Percentiles rank a stretch among this genome's conserved stretches.
phyloP scores from a whole-genome alignment of 441 rosid species.

The Cnidoscolus chayamansa region DNA sequence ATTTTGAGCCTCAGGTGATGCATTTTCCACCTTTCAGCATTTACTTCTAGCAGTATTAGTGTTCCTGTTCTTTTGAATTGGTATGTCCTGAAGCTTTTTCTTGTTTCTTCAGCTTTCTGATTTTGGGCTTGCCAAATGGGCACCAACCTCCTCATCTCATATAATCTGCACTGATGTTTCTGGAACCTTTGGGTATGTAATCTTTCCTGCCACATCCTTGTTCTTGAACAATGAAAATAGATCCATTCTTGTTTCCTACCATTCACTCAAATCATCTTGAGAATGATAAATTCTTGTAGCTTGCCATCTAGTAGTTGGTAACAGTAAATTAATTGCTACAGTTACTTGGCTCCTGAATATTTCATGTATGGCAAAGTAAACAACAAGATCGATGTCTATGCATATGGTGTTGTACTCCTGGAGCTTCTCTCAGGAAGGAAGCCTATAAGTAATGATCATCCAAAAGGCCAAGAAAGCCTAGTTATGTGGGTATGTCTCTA shows the following conservation, averaged over 20 bases:
- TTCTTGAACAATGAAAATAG: neutral
- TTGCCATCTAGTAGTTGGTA: neutral
- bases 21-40: neutral
- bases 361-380: slow-evolving; percentile 86
- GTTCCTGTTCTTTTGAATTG: slow-evolving; percentile 15
- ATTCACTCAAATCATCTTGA: slow-evolving; percentile 11
- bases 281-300: neutral
- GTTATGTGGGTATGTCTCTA: slow-evolving; percentile 81
- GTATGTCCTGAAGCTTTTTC: neutral
- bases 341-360: slow-evolving; percentile 94
- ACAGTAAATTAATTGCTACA: slow-evolving; percentile 29
- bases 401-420: slow-evolving; percentile 84
- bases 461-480: slow-evolving; percentile 84
- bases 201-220: slow-evolving; percentile 1
- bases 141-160: slow-evolving; percentile 49
- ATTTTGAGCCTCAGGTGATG: slow-evolving; percentile 85
- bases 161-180: slow-evolving; percentile 65
- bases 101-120: slow-evolving; percentile 69
- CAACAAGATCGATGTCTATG: slow-evolving; percentile 85
- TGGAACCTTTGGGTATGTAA: slow-evolving; percentile 83
- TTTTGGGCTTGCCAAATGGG: slow-evolving; percentile 89
- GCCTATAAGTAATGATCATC: slow-evolving; percentile 58
- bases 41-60: slow-evolving; percentile 20
- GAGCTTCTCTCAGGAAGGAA: slow-evolving; percentile 89
- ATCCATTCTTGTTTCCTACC: slow-evolving; percentile 4